Evolutionary conservation across 306 rosid species (phyloP), one percentile per base, ranked within the genome.

Genomic region (Vigna nakashimae): DNA sequence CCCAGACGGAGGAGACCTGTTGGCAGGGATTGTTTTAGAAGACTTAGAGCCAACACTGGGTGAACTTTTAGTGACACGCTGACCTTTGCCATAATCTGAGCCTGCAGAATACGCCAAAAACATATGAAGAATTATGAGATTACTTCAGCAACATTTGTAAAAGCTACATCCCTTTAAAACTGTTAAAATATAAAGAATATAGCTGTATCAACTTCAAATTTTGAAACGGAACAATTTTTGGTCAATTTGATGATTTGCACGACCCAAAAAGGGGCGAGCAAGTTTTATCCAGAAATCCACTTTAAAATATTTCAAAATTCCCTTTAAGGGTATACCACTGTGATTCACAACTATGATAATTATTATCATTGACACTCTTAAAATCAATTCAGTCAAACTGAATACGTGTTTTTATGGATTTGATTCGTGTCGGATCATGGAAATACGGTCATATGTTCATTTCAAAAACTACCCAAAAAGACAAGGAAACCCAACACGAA

Each of bases 1-100:
- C 20, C 84, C 74, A n/a, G 88, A 77, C 14, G 89, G 85, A 71
- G 91, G 97, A 85, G 94, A 83, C 90, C 88, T 87, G 71, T 76
- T 89, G 59, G 86, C 80, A 80, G 87, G 88, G 82, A 86, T 88
- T 22, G 75, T 72, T 83, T 86, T 96, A 52, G 84, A 78, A 55
- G 88, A 87, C 84, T 84, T 86, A 46, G 73, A 75, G 75, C 82
- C 78, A 58, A 79, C 51, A 75, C 71, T 78, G 34, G 80, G 74
- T 11, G 90, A 77, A 79, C 78, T 78, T 86, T 65, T 84, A 64
- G 85, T 70, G 32, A 65, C 84, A 72, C 83, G 77, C 68, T 82
- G 92, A 67, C 71, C 87, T 51, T 65, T 76, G 76, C 79, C 82
- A 78, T 81, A 80, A 84, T 86, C 98, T 60, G 89, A 64, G 59